Base-by-base conservation (phyloP, 2,329 filamentous ascomycete genomes). In the Neonectria magnoliae region DNA sequence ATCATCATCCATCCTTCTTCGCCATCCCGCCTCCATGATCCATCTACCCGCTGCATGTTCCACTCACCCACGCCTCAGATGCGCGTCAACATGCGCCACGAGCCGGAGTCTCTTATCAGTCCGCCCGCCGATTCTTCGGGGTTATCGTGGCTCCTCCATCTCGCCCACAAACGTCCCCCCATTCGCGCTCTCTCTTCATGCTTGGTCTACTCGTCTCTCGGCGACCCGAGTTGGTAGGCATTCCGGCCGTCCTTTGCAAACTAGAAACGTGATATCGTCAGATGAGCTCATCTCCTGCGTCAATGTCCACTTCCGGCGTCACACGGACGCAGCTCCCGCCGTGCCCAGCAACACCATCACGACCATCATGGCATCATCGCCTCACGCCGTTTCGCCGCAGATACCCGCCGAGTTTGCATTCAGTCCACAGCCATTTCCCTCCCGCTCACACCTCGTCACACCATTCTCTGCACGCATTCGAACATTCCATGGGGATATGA, bases 391-490 rank as follows among this genome's bases (percentile, higher is more conserved):
- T 56, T 57, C 50, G 55, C 59, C 63, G 51, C 47, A 57, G 13
- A 36, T 59, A 64, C 33, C 61, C 61, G 61, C 51, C 5, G 4
- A 5, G 25, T 36, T 14, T 16, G 16, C 5, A 38, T n/a, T 38
- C 36, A 38, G 16, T 2, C 14, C 36, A 16, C 14, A 38, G 36
- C 36, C 6, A 29, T 16, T 16, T 38, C 6, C 5, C 8, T 11
- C 48, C 7, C 48, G 31, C 56, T 41, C n/a, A 27, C 16, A 38
- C 41, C 6, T 41, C 48, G 67, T 64, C 68, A 72, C 60, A 63
- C 56, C 64, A 63, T 60, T 58, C 53, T 57, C 56, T 60, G 41
- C 65, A 57, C 41, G 64, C 56, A 68, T 66, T 66, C 57, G 45
- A 57, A 63, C 58, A 66, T 62, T 67, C 61, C 58, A 65, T 50